Evolutionary conservation across 495 filamentous ascomycete genomes (phyloP).

Genomic region (Alectoria sarmentosa): DNA sequence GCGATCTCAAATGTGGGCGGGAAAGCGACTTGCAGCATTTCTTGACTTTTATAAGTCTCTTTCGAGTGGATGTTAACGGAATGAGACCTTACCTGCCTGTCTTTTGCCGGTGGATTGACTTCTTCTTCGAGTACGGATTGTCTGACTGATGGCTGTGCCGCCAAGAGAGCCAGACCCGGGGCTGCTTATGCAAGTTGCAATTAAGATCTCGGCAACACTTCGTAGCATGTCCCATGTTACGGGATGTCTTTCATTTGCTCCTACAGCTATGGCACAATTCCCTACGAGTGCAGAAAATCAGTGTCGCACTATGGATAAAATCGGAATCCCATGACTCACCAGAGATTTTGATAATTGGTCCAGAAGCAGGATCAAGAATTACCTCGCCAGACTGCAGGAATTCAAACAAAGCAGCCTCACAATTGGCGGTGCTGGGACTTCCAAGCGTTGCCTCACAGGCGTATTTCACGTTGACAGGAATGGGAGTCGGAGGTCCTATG

Average conservation of each 20-base stretch:
- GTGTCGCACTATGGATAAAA: background rate
- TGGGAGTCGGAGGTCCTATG: slow-evolving; percentile 4
- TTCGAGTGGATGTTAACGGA: background rate
- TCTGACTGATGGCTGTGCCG: slow-evolving; percentile 5
- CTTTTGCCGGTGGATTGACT: background rate
- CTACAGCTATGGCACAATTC: slow-evolving; percentile 13
- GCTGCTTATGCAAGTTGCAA: slow-evolving; percentile 6
- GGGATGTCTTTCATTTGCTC: slow-evolving; percentile 2
- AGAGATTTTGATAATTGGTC: background rate
- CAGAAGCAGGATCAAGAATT: background rate
- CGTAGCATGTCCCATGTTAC: slow-evolving; percentile 14
- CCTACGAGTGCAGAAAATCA: background rate
- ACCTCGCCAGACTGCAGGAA: slow-evolving; percentile 4
- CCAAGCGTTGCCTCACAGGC: background rate
- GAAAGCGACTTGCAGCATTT: background rate
- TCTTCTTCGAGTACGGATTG: background rate
- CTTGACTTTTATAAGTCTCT: background rate
- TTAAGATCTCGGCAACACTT: slow-evolving; percentile 1
- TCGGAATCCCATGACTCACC: background rate
- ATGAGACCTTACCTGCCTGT: background rate
- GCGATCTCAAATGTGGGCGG: slow-evolving; percentile 1
- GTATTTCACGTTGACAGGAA: slow-evolving; percentile 6
- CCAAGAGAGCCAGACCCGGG: background rate
- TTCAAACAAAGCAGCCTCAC: slow-evolving; percentile 8
- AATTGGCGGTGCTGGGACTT: slow-evolving; percentile 10